Evolutionary conservation across 768 basidiomycete genomes (phyloP).

Genomic region (Daedalea quercina): DNA sequence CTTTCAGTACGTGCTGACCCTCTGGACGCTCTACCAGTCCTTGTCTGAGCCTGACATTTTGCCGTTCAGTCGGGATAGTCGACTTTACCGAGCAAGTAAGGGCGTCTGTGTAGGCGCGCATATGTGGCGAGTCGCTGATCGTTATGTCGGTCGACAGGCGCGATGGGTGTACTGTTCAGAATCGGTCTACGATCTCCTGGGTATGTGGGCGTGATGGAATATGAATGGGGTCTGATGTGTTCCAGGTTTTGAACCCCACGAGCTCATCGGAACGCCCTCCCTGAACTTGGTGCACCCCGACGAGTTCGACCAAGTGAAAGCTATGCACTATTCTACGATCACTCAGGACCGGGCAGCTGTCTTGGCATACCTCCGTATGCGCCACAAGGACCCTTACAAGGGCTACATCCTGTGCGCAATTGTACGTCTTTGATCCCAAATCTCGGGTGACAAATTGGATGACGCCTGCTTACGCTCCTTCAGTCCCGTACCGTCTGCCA

Average conservation of each 20-base stretch:
- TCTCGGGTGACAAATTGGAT: neutral
- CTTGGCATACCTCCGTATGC: constrained; percentile 70
- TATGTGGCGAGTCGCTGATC: neutral
- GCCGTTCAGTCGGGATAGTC: constrained; percentile 60
- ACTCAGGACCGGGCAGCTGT: constrained; percentile 74
- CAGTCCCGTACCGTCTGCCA: constrained; percentile 64
- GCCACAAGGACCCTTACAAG: constrained; percentile 72
- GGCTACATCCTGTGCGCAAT: constrained; percentile 72
- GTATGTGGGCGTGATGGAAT: constrained; percentile 1
- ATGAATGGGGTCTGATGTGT: neutral
- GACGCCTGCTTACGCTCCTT: neutral
- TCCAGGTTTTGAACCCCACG: constrained; percentile 66
- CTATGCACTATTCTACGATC: constrained; percentile 73
- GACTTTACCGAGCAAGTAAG: constrained; percentile 72
- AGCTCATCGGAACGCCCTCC: constrained; percentile 62
- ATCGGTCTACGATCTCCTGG: constrained; percentile 21
- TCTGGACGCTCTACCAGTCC: neutral
- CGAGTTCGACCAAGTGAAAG: constrained; percentile 59
- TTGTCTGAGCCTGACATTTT: neutral
- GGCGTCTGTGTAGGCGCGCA: constrained; percentile 8
- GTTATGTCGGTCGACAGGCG: constrained; percentile 15
- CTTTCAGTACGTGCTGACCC: constrained; percentile 57
- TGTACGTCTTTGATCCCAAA: constrained; percentile 36
- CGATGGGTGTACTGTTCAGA: constrained; percentile 24
- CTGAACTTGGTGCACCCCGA: constrained; percentile 79